Conservation (phyloP, 805 yeast species). For the Peterozyma toletana region DNA sequence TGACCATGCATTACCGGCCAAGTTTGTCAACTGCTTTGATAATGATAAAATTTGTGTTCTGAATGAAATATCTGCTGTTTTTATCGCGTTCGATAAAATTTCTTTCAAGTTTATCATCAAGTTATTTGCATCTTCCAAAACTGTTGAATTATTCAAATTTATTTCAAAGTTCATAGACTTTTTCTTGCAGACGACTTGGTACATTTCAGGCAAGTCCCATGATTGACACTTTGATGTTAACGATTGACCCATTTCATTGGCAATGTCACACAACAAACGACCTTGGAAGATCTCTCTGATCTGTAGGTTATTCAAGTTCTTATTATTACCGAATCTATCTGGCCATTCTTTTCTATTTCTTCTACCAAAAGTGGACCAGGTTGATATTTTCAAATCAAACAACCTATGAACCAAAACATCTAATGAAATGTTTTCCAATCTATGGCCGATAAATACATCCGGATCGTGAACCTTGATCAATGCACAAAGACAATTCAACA, state of each 20-base stretch:
- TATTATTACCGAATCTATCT: slow-evolving; percentile 51
- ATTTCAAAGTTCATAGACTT: slow-evolving; percentile 60
- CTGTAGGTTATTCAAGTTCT: slow-evolving; percentile 43
- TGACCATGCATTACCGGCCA: slow-evolving; percentile 98
- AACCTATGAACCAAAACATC: slow-evolving; percentile 79
- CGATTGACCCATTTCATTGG: slow-evolving; percentile 92
- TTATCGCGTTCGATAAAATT: slow-evolving; percentile 55
- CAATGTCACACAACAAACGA: slow-evolving; percentile 83
- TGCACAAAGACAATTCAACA: slow-evolving; percentile 71
- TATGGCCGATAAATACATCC: slow-evolving; percentile 85
- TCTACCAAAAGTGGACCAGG: slow-evolving; percentile 83
- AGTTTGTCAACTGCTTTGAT: slow-evolving; percentile 82
- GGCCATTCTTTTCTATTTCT: slow-evolving; percentile 75
- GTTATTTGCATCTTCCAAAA: slow-evolving; percentile 59
- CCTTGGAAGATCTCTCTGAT: slow-evolving; percentile 76
- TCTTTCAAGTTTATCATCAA: slow-evolving; percentile 67
- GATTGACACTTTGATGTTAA: slow-evolving; percentile 86
- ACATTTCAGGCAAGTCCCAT: slow-evolving; percentile 93
- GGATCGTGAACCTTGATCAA: slow-evolving; percentile 74
- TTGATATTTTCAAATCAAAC: slow-evolving; percentile 62
- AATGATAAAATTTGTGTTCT: slow-evolving; percentile 79
- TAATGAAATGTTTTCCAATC: slow-evolving; percentile 69
- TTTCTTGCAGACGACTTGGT: slow-evolving; percentile 64
- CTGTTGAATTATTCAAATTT: slow-evolving; percentile 61
- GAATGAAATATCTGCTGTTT: slow-evolving; percentile 74